phyloP scores from a whole-genome alignment of 2,329 filamentous ascomycete genomes.

The Colletotrichum sp. region DNA sequence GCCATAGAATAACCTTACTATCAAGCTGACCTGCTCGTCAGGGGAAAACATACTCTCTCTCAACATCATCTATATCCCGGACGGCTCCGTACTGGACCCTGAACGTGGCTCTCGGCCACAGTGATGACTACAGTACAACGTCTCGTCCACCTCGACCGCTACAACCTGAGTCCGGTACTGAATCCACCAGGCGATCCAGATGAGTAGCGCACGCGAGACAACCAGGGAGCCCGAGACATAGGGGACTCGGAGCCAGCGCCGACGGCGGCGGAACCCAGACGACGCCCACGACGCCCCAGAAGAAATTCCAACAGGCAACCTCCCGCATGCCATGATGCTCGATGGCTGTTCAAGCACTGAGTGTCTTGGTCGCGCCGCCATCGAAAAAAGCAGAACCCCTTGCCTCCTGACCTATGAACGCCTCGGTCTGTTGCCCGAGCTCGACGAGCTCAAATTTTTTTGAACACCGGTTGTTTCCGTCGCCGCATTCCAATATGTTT shows the following conservation, averaged over 20 bases:
- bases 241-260: not conserved
- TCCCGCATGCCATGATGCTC: not conserved
- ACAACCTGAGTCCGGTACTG: not conserved
- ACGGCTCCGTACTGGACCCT: not conserved
- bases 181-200: not conserved
- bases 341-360: not conserved
- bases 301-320: not conserved
- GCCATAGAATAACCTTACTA: not conserved
- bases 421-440: not conserved
- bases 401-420: not conserved
- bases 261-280: not conserved
- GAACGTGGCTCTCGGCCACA: not conserved
- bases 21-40: not conserved
- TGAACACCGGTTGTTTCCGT: not conserved
- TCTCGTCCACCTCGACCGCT: not conserved
- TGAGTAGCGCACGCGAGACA: constrained; percentile 12
- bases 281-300: not conserved
- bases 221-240: constrained; percentile 13
- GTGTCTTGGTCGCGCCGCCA: not conserved
- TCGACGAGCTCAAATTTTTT: not conserved
- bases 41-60: not conserved
- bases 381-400: not conserved
- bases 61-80: not conserved
- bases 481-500: not conserved
- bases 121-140: not conserved